Conservation (phyloP, 495 filamentous ascomycete genomes). For the Penicillium crystallinum region DNA sequence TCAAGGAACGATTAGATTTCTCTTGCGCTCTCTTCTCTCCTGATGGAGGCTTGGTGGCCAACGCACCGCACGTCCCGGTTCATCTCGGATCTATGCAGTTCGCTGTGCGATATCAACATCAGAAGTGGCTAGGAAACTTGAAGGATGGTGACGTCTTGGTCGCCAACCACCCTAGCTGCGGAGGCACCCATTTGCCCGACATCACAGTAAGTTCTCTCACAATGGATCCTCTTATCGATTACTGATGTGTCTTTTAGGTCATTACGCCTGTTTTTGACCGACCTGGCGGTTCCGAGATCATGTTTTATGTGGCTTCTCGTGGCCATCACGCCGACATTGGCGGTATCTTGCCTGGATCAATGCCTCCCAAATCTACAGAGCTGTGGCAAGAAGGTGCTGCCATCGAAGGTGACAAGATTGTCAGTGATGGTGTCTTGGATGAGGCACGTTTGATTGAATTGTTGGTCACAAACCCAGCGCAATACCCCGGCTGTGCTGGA, state of each 20-base stretch:
- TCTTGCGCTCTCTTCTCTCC: slow-evolving; percentile 85
- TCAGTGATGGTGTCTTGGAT: slow-evolving; percentile 84
- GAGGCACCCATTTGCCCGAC: slow-evolving; percentile 83
- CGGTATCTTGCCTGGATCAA: slow-evolving; percentile 90
- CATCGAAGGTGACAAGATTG: slow-evolving; percentile 91
- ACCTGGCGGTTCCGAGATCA: slow-evolving; percentile 68
- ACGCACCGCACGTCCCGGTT: slow-evolving; percentile 77
- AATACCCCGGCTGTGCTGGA: slow-evolving; percentile 82
- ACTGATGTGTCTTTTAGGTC: slow-evolving; percentile 32
- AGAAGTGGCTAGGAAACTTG: slow-evolving; percentile 84
- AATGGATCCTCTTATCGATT: neutral
- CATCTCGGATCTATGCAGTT: slow-evolving; percentile 94
- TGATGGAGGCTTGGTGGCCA: slow-evolving; percentile 76
- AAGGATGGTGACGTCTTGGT: slow-evolving; percentile 91
- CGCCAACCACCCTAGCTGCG: slow-evolving; percentile 92
- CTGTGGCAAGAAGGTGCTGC: slow-evolving; percentile 92
- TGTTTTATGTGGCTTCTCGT: slow-evolving; percentile 94
- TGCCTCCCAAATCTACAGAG: slow-evolving; percentile 92
- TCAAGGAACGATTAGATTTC: slow-evolving; percentile 89
- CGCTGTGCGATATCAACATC: slow-evolving; percentile 85
- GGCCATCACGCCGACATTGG: slow-evolving; percentile 98
- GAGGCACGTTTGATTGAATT: slow-evolving; percentile 82
- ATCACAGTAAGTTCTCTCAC: slow-evolving; percentile 62
- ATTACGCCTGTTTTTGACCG: slow-evolving; percentile 76
- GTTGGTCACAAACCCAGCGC: slow-evolving; percentile 75